Conservation (phyloP, 768 basidiomycete species). For the Boletus fagicola region DNA sequence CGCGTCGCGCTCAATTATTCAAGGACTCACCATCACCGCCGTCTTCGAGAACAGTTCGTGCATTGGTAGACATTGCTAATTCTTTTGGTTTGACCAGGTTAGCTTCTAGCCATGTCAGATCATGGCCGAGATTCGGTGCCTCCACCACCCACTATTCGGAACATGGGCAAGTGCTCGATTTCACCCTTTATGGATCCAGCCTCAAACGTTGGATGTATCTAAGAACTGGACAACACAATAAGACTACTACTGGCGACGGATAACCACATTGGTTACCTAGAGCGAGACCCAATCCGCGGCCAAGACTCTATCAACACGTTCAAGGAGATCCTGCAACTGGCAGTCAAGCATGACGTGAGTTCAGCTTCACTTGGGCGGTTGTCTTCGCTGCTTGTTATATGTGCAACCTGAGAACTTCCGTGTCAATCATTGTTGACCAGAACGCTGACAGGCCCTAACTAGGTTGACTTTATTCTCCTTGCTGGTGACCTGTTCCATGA, state of each 20-base stretch:
- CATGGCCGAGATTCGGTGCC: conserved; percentile 25
- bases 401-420: neutral
- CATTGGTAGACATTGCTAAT: neutral
- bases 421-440: neutral
- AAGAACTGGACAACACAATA: conserved; percentile 67
- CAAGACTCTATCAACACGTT: conserved; percentile 96
- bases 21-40: neutral
- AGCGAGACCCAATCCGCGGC: conserved; percentile 91
- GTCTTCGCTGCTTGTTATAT: neutral
- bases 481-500: conserved; percentile 98
- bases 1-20: conserved; percentile 13
- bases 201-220: conserved; percentile 2
- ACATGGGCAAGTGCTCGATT: conserved; percentile 36
- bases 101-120: conserved; percentile 27
- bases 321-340: conserved; percentile 87
- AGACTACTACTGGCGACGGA: conserved; percentile 90
- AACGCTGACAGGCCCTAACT: conserved; percentile 4
- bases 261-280: conserved; percentile 93
- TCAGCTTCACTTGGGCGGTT: neutral
- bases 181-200: neutral
- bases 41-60: neutral
- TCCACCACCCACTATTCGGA: conserved; percentile 37
- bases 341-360: conserved; percentile 81
- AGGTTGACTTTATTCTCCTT: conserved; percentile 96
- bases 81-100: neutral